Conservation (phyloP, 176 grass and related monocot genomes). For the Hordeum vulgare region DNA sequence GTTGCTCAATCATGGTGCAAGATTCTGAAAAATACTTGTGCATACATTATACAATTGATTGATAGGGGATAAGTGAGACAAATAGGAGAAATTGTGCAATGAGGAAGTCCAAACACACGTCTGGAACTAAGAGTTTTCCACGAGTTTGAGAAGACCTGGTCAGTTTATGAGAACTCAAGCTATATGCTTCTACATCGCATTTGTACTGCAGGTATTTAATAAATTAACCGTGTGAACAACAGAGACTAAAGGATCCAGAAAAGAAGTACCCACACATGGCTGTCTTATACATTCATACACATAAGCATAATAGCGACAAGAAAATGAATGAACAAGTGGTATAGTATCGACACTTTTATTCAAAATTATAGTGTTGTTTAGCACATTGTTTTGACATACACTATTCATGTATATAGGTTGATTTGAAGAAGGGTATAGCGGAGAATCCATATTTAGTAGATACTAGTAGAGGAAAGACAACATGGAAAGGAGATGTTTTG, state of each 20-base stretch:
- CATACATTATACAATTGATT: not conserved
- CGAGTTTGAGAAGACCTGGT: not conserved
- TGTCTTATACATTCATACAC: not conserved
- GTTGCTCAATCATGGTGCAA: not conserved
- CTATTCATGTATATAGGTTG: not conserved
- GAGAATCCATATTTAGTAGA: not conserved
- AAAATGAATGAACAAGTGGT: not conserved
- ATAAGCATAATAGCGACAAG: not conserved
- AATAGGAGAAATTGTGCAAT: not conserved
- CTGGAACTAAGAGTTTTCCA: constrained; percentile 15
- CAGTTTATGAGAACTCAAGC: not conserved
- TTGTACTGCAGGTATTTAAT: not conserved
- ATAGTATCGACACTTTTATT: not conserved
- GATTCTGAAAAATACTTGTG: not conserved
- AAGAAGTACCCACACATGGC: not conserved
- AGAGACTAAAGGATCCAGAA: not conserved
- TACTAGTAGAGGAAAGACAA: not conserved
- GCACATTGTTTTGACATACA: not conserved
- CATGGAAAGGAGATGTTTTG: constrained; percentile 11
- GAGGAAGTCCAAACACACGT: not conserved
- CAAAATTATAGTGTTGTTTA: not conserved
- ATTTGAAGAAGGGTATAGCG: not conserved
- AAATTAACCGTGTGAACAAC: not conserved
- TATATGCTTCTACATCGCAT: not conserved
- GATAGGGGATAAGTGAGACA: not conserved